Conservation (phyloP, 305 asterid species). For the Solanum aculeatissimum region DNA sequence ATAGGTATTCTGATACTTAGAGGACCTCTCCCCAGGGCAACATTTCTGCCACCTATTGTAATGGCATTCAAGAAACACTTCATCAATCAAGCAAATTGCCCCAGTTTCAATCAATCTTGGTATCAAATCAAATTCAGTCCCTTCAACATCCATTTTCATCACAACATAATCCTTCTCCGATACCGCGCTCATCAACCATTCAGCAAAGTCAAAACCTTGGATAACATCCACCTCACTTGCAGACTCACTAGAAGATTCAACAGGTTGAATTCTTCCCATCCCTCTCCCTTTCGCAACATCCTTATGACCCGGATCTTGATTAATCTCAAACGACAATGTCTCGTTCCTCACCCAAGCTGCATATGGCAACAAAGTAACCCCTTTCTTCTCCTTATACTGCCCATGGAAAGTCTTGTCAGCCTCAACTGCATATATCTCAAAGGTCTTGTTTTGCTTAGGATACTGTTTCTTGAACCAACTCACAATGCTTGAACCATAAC, state of each 20-base stretch:
- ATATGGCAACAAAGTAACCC: conserved; percentile 75
- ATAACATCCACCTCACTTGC: conserved; percentile 53
- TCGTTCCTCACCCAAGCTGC: conserved; percentile 96
- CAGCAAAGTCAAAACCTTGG: conserved; percentile 81
- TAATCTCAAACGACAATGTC: conserved; percentile 68
- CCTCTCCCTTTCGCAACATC: conserved; percentile 66
- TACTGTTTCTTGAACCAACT: conserved; percentile 98
- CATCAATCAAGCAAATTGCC: conserved; percentile 84
- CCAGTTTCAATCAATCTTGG: conserved; percentile 78
- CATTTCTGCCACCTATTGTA: conserved; percentile 96
- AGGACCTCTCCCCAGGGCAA: conserved; percentile 85
- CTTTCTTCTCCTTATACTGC: conserved; percentile 60
- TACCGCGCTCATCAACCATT: conserved; percentile 67
- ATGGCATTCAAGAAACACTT: conserved; percentile 88
- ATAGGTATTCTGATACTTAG: conserved; percentile 71
- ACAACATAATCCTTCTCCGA: conserved; percentile 71
- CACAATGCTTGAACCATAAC: conserved; percentile 95
- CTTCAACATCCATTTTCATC: conserved; percentile 98
- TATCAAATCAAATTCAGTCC: conserved; percentile 83
- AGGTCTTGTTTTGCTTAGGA: conserved; percentile 87
- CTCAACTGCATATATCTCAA: conserved; percentile 85
- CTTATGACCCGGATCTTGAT: conserved; percentile 61
- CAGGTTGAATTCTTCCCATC: conserved; percentile 91
- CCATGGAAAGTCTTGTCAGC: conserved; percentile 71
- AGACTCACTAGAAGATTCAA: conserved; percentile 31